Evolutionary conservation across 1,284 basidiomycete species (phyloP).

Genomic region (Tylopilus orsonianus): DNA sequence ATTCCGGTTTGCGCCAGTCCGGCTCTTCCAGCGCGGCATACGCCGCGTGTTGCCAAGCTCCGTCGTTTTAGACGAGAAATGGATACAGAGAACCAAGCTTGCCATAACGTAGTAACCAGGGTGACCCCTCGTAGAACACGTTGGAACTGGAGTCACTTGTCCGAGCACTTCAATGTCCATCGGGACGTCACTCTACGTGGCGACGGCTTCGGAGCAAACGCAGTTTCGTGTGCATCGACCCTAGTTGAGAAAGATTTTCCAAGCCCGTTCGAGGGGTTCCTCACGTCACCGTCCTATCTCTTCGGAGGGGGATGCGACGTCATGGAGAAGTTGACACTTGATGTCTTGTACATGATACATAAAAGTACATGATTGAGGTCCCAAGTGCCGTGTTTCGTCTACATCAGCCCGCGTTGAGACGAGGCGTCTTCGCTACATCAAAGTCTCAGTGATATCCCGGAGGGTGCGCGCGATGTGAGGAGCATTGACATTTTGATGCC

Average conservation of each 20-base stretch:
- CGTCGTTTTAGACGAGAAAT: constrained; percentile 1
- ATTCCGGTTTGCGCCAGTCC: too few relatives aligned
- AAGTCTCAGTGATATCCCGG: too few relatives aligned
- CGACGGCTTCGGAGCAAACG: constrained; percentile 2
- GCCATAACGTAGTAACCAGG: constrained; percentile 18
- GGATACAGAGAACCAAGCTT: constrained; percentile 9
- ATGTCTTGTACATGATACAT: too few relatives aligned
- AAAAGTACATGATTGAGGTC: too few relatives aligned
- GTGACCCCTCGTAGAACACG: constrained; percentile 1
- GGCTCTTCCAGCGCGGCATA: not conserved
- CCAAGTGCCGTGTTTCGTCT: too few relatives aligned
- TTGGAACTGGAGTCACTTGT: not conserved
- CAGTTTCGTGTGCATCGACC: not conserved
- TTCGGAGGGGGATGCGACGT: constrained; percentile 2
- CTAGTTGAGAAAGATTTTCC: constrained; percentile 11
- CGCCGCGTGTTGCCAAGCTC: not conserved
- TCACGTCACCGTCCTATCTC: constrained; percentile 7
- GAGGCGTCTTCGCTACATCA: too few relatives aligned
- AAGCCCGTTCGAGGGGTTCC: not conserved
- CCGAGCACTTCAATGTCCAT: constrained; percentile 3
- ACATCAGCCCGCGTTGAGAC: too few relatives aligned
- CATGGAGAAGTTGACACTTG: not conserved
- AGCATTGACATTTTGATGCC: not conserved
- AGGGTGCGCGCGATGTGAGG: too few relatives aligned
- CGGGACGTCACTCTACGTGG: not conserved